Evolutionary conservation across 2,329 filamentous ascomycete species (phyloP), one percentile per base, ranked within the genome.

Genomic region (Podosphaera fusca): DNA sequence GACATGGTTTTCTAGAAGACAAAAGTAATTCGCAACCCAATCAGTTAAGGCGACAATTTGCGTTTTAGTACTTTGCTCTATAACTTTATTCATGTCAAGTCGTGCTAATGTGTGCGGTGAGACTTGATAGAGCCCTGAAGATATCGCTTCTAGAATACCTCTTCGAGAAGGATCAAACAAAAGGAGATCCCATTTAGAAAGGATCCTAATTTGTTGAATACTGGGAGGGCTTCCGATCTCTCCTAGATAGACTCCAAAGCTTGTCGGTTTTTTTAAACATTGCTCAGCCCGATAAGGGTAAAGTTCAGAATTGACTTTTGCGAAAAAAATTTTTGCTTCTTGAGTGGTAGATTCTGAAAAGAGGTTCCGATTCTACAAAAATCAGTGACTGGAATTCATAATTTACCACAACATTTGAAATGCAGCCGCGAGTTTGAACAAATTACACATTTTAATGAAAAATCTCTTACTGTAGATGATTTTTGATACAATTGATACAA

Each of bases 121-220:
- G 3, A 60, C 36, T 3, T 50, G 12, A 55, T 63, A 61, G 10
- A 53, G 29, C 6, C 58, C 57, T 51, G 58, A 58, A 7, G 61
- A 60, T 56, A 72, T 64, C 3, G 68, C 70, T 3, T 68, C 63
- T 2, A 65, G 50, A 2, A 71, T 67, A 4, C 70, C 69, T 8
- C 56, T 45, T 58, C 69, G 67, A 21, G 69, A 64, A 2, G 72
- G 71, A 60, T 74, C 71, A 10, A 73, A 64, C 14, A 73, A 65
- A 45, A 73, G 58, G n/a, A 73, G 59, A 55, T 74, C 71, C 70
- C 70, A 73, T 62, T 68, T 64, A 42, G 64, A 57, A n/a, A 74
- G 63, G 5, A 74, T 53, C n/a, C 59, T 61, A 29, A 63, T 57
- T 58, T 73, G 65, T 29, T 63, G 58, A 14, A 57, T 55, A 2